Evolutionary conservation across 345 rosid species (phyloP).

Genomic region (Syzygium grande): DNA sequence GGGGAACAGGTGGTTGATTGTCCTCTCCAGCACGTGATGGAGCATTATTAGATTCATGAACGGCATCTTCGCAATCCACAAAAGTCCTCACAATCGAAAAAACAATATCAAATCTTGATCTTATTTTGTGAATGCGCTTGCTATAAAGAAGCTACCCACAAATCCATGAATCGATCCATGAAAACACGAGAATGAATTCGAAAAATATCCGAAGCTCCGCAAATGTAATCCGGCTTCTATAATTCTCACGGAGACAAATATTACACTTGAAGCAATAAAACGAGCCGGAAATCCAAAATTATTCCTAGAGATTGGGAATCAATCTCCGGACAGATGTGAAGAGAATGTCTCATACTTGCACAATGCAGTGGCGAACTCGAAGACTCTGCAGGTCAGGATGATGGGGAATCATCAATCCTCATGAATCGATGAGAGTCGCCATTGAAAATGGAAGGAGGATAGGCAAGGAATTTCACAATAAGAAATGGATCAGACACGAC

Average conservation of each 20-base stretch:
- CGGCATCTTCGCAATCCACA: slow-evolving; percentile 36
- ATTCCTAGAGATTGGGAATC: background rate
- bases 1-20: slow-evolving; percentile 68
- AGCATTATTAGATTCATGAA: slow-evolving; percentile 75
- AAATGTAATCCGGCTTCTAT: background rate
- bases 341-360: background rate
- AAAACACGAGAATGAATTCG: background rate
- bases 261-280: background rate
- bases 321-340: background rate
- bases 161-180: background rate
- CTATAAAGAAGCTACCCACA: background rate
- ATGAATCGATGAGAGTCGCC: background rate
- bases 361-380: background rate
- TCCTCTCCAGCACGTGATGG: slow-evolving; percentile 75
- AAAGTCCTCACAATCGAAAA: background rate
- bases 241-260: background rate
- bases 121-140: background rate
- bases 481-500: background rate
- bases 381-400: background rate
- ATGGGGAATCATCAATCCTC: background rate
- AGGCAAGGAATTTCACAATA: background rate
- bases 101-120: background rate
- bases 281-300: background rate
- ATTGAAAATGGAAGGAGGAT: background rate
- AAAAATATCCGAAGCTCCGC: background rate